Base-by-base conservation (phyloP, 2,329 filamentous ascomycete genomes). In the Calycina marina region DNA sequence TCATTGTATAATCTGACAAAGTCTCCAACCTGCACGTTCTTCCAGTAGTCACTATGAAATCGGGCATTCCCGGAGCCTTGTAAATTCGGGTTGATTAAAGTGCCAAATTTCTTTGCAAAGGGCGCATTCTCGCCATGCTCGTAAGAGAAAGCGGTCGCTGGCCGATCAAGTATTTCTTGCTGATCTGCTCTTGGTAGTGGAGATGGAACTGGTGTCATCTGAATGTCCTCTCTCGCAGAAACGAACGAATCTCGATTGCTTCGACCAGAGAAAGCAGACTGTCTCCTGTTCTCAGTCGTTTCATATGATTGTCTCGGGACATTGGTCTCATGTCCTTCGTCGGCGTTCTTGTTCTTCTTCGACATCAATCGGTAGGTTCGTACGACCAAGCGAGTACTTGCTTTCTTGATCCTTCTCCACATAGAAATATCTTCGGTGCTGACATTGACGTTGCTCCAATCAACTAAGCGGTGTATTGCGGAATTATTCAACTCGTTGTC, bases 401-500 rank as follows among this genome's bases (percentile, higher is more conserved):
- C 80, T 62, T 98, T 98, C 59, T 98, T 98, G 59, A 90, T 68
- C 44, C 64, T 74, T 48, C 90, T 77, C 90, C 90, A 98, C 16
- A 70, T 25, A 1, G 82, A 85, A 25, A 98, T 69, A 40, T 83
- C 77, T 48, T 94, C 88, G 44, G 85, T 81, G 24, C 79, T 73
- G 10, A 86, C 83, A 46, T 98, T 98, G 46, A 94, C 85, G 47
- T 98, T 98, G 44, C 78, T 69, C 77, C 82, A 96, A 40, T 86
- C 77, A 9, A 84, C 65, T 13, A 98, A 63, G 37, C 88, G 75
- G 56, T 98, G 88, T 6, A 96, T 83, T 0, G 86, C 82, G 2
- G 90, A 90, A 52, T 98, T 96, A 59, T 98, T 98, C 40, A 98
- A 67, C 49, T 93, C 81, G 42, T 77, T 93, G 53, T 98, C 90